A percentile compares a stretch with the other conserved stretches of the same genome.
Evolutionary conservation across 345 rosid species (phyloP).

Genomic region (Linum trigynum): DNA sequence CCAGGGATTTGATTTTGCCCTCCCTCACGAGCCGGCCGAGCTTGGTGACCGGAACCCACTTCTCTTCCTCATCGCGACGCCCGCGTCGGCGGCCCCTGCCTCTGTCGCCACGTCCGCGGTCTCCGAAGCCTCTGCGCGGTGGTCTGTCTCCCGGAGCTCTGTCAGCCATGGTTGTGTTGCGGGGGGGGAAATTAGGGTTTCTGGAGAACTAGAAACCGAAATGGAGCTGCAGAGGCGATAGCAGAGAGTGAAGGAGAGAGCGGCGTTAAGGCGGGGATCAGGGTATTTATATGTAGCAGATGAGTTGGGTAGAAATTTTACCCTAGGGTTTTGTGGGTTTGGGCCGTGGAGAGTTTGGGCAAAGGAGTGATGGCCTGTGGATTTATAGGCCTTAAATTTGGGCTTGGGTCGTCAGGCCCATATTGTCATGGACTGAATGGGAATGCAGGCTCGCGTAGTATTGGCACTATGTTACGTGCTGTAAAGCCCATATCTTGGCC

Average conservation of each 20-base stretch:
- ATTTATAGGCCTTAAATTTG: neutral
- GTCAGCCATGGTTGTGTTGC: slow-evolving; percentile 42
- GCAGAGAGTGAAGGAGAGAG: neutral
- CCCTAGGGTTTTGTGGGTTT: neutral
- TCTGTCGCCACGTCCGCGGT: slow-evolving; percentile 39
- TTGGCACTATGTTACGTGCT: too few species aligned
- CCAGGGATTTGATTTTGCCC: slow-evolving; percentile 38
- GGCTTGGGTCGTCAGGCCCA: neutral
- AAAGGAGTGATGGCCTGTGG: neutral
- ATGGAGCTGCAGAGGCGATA: neutral
- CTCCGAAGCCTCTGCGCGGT: slow-evolving; percentile 61
- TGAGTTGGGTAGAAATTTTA: too few species aligned
- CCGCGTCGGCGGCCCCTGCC: slow-evolving; percentile 62
- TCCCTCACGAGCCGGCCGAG: slow-evolving; percentile 69
- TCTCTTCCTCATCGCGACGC: slow-evolving; percentile 57
- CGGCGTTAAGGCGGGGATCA: neutral
- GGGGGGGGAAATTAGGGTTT: neutral
- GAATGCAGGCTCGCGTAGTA: neutral
- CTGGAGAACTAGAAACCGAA: neutral
- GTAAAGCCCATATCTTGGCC: too few species aligned
- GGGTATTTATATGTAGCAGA: neutral
- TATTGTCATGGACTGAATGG: neutral
- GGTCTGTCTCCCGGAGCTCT: slow-evolving; percentile 66
- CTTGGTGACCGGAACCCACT: slow-evolving; percentile 86
- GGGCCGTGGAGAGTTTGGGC: neutral